phyloP scores from a whole-genome alignment of 306 rosid genomes.

The Cicer pinnatifidum region DNA sequence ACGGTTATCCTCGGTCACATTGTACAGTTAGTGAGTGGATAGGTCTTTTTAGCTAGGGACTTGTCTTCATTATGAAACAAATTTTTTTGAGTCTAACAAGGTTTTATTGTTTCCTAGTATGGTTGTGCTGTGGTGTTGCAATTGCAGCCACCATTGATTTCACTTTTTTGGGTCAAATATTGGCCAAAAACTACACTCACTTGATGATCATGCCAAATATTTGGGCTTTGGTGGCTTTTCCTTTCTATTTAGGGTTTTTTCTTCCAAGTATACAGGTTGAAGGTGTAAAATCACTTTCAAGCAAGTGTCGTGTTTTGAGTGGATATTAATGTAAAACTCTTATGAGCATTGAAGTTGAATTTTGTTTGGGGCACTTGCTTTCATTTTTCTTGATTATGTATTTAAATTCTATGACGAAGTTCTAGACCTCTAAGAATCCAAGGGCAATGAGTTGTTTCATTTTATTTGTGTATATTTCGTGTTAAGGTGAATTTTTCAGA shows the following conservation, averaged over 20 bases:
- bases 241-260: constrained; percentile 41
- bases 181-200: constrained; percentile 44
- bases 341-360: constrained; percentile 46
- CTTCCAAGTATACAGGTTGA: constrained; percentile 51
- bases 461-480: no score
- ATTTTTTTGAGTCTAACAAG: constrained; percentile 68
- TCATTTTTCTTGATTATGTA: neutral
- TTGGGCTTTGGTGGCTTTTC: constrained; percentile 55
- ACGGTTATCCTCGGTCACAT: constrained; percentile 52
- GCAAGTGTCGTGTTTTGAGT: constrained; percentile 51
- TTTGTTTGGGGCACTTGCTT: constrained; percentile 40
- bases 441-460: no score
- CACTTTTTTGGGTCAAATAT: constrained; percentile 34
- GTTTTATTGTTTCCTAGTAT: constrained; percentile 51
- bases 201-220: constrained; percentile 53
- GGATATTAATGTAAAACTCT: constrained; percentile 47
- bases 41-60: constrained; percentile 62
- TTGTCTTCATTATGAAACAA: constrained; percentile 54
- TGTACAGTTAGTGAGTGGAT: constrained; percentile 91
- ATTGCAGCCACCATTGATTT: constrained; percentile 51
- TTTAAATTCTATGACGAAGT: neutral
- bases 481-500: no score
- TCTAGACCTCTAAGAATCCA: neutral
- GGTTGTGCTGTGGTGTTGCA: constrained; percentile 49
- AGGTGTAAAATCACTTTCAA: constrained; percentile 51